These are phyloP conservation scores for Alisma plantagoaquatica DNA, from an alignment of 106 monocot genomes.

Conservation along the genomic window DNA sequence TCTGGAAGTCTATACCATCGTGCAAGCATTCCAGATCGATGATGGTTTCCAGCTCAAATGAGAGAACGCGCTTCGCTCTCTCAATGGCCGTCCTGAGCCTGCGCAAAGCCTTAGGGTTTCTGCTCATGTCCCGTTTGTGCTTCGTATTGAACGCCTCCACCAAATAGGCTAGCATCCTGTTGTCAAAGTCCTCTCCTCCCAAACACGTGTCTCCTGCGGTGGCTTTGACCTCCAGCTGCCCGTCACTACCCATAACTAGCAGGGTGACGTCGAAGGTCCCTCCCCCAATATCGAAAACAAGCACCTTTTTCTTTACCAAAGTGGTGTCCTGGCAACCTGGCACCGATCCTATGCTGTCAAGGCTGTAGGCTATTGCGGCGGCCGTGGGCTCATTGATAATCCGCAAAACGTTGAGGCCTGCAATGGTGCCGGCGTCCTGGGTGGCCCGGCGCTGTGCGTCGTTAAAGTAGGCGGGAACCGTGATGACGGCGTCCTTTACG, in stretches of 20 bases:
- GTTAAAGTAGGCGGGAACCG: too few species aligned
- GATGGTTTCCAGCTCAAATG: constrained; percentile 5
- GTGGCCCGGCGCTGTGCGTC: too few species aligned
- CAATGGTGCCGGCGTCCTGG: too few species aligned
- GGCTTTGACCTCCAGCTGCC: constrained; percentile 8
- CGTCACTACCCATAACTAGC: constrained; percentile 7
- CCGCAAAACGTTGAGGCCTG: too few species aligned
- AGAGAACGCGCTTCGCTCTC: constrained; percentile 12
- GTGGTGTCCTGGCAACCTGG: too few species aligned
- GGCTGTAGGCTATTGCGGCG: constrained; percentile 15
- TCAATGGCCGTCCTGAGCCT: constrained; percentile 11
- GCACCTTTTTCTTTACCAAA: constrained; percentile 14
- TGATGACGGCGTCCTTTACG: constrained; percentile 12
- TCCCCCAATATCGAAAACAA: constrained; percentile 13
- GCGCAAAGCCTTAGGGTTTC: too few species aligned
- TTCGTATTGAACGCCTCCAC: constrained; percentile 5
- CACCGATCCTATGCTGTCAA: background rate
- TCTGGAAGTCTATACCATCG: constrained; percentile 16
- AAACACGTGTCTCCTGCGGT: too few species aligned
- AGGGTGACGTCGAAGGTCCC: constrained; percentile 13
- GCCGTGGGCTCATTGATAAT: too few species aligned
- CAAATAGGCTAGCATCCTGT: constrained; percentile 9
- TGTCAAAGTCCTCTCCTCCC: too few species aligned
- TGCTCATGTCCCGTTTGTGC: constrained; percentile 13
- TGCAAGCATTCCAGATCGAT: constrained; percentile 9